Base-by-base conservation (phyloP, 1,284 basidiomycete genomes). In the Ceratobasidium sp. region DNA sequence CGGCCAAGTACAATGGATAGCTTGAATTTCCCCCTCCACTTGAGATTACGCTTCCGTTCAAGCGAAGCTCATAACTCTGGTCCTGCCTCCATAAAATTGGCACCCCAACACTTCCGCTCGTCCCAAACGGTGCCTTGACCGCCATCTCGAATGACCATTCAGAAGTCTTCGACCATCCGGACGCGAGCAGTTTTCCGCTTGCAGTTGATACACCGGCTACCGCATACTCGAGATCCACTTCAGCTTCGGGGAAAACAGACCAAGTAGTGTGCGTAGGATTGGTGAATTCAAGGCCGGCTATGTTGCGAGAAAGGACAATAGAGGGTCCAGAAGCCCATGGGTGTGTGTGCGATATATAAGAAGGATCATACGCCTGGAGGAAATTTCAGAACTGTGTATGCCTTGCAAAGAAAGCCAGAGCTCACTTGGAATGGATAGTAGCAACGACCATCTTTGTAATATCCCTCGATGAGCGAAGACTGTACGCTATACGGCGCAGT, bases 301-400 rank as follows among this genome's bases (percentile, higher is more conserved):
- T 33, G 30, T 74, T 64, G 23, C 71, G 71, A 38, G 71, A 74
- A 38, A 74, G 71, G 33, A 74, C 71, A n/a, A 74, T 74, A 27
- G 71, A 74, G 30, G 71, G 71, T 6, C 59, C 71, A 27, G 71
- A 74, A 12, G 71, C 71, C 71, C 71, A 74, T n/a, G 71, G 71
- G 35, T 74, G 71, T 6, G 71, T 44, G 48, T 74, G 71, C 10
- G 71, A 74, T 16, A 74, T 74, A 35, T 74, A 74, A 16, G 71
- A 74, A 3, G 71, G 71, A n/a, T 74, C 71, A 30, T 74, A 74
- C 20, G 71, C 71, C 71, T 74, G 10, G 23, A 41, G 8, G 27
- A 35, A 54, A 16, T 59, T 41, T 48, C 30, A 20, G 23, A 59
- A 30, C 48, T 23, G 20, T 71, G 8, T 23, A 41, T 16, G 44